Evolutionary conservation across 257 asterid genomes (phyloP), one percentile per base, ranked within the genome.

Genomic region (Paraleonurus japonicus): DNA sequence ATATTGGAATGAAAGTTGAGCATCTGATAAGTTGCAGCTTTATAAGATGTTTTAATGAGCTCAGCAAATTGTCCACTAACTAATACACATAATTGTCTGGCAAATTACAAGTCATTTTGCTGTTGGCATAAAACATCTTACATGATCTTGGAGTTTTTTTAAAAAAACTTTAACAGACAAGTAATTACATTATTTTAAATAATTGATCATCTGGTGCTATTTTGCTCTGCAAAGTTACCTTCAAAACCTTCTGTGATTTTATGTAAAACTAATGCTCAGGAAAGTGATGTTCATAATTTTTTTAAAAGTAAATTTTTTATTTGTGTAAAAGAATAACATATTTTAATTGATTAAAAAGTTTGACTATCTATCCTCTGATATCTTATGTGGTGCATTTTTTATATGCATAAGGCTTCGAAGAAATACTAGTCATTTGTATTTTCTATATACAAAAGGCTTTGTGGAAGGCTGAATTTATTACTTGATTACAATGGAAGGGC

Each of bases 11-110:
- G 50, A 43, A 43, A 8, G 23, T 13, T 41, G 5, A 22, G 27
- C 66, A 30, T 60, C 39, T 64, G 47, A 64, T 41, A 64, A 64
- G 69, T 30, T 28, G 47, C 20, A 60, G 65, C 65, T 28, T 12
- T 33, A 33, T 33, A 33, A 33, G 1, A 43, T 45, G 43, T 57
- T 23, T 15, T 20, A 20, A 17, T 51, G 26, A 51, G 59, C 59
- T 19, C 59, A 17, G 12, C 12, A 17, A 51, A 19, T 51, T 51
- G 23, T 4, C 45, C 45, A 37, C 15, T 37, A 10, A 37, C 45
- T 9, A n/a, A n/a, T n/a, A n/a, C n/a, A n/a, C n/a, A n/a, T n/a
- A n/a, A n/a, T n/a, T n/a, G n/a, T n/a, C n/a, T 11, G 0, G 4
- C 47, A 39, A 43, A 43, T 43, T 12, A 37, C 45, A 37, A 43